phyloP scores from a whole-genome alignment of 352 stramenopile genomes.

The Ophiocytium majus region DNA sequence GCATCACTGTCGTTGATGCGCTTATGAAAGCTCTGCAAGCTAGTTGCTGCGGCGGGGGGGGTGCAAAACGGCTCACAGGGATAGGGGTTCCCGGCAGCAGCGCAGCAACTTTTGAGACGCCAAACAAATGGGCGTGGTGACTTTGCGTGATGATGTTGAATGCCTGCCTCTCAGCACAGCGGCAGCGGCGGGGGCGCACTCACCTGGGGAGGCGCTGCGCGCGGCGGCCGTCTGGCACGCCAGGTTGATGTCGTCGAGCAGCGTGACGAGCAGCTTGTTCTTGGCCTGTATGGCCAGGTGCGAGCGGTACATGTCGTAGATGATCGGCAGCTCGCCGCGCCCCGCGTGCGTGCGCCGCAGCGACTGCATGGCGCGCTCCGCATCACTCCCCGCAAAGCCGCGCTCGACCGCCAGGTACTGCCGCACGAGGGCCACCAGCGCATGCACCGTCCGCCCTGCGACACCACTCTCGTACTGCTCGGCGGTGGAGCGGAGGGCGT shows the following conservation, averaged over 20 bases:
- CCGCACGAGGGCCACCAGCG: conserved; percentile 65
- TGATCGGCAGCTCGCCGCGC: conserved; percentile 29
- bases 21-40: too few relatives aligned
- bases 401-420: conserved; percentile 69
- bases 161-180: too few relatives aligned
- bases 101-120: too few relatives aligned
- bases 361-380: conserved; percentile 67
- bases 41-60: too few relatives aligned
- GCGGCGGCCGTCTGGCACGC: background rate
- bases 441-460: conserved; percentile 63
- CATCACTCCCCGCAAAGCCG: conserved; percentile 71
- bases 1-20: too few relatives aligned
- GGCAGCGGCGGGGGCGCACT: too few relatives aligned
- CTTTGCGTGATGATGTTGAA: too few relatives aligned
- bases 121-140: too few relatives aligned
- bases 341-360: conserved; percentile 61
- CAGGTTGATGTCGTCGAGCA: conserved; percentile 49
- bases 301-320: conserved; percentile 49
- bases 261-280: conserved; percentile 49
- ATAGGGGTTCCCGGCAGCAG: too few relatives aligned
- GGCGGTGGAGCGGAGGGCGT: conserved; percentile 61
- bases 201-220: too few relatives aligned
- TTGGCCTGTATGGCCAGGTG: conserved; percentile 48
- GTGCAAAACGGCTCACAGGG: too few relatives aligned
- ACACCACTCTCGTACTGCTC: conserved; percentile 63